Base-by-base conservation (phyloP, 345 rosid species). In the Eucalyptus polybractea region DNA sequence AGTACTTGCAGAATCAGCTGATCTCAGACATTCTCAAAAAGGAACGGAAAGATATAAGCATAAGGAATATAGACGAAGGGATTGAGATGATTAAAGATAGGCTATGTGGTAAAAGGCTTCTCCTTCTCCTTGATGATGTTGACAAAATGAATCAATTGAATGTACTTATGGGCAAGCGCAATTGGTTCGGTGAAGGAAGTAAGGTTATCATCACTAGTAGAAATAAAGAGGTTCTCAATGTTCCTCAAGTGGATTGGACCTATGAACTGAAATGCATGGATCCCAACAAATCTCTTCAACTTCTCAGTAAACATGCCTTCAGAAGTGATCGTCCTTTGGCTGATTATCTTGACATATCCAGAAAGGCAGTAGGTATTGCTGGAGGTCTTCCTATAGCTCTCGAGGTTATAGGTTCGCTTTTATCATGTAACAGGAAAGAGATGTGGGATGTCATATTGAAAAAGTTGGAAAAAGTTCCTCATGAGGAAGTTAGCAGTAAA, bases 1-100 rank as follows among this genome's bases (percentile, higher is more conserved):
- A 12, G 67, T 60, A 27, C 67, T 27, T 27, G 67, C 1, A 60
- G 1, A 27, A 27, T 12, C 31, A 27, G 8, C 2, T 60, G 31
- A 60, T 27, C 7, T 27, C 7, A 0, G 1, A 60, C 0, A 27
- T 27, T 2, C 67, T 60, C 0, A 60, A 60, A 60, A 60, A 0
- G 31, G 15, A 60, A 27, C 1, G 16, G 31, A 25, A 27, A 60
- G 16, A 60, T 27, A 27, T 27, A 27, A 60, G 31, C 16, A 60
- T 60, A 27, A 12, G 31, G 0, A 1, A 60, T 1, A 60, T 0
- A 60, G 7, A 27, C 4, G 22, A 67, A 31, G 80, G 80, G 42
- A 67, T 67, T 67, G 11, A 67, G 80, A 31, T 31, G 40, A 67
- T 4, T 31, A 31, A 16, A 15, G 80, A n/a, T 0, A 31, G 42